Evolutionary conservation across 176 grass and related monocot genomes (phyloP), one percentile per base, ranked within the genome.

Genomic region (Rhynchospora tenuis): DNA sequence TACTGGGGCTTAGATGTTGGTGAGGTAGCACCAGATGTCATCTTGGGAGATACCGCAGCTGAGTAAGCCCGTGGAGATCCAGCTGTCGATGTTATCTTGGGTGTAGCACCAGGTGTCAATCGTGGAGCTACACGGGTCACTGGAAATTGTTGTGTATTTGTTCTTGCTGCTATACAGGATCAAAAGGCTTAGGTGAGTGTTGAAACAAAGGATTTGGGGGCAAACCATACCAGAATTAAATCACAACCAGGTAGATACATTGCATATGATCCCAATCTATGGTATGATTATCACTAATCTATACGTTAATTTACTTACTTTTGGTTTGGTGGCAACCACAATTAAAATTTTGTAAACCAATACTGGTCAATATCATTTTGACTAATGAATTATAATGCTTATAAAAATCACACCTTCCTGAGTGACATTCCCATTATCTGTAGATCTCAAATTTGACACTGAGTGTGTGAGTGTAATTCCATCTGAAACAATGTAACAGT

Each of bases 11-110:
- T 90, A 43, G 73, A 24, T 26, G 28, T 80, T 79, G 88, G 88
- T 22, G 96, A 95, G 59, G 76, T 86, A 56, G 89, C 86, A 28
- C 89, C 82, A 64, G 94, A 92, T 24, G 87, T 29, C 84, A 88
- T 71, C 54, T 98, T 94, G 6, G 95, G 95, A 20, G 92, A 89
- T 66, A 84, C 76, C 13, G 84, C 84, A 6, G 78, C 65, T 70
- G 90, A 92, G 44, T 86, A 87, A 44, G 87, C 73, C 73, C 86
- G 77, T 2, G 90, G 84, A 6, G 93, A 90, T 65, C 84, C 85
- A 66, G 45, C 79, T 16, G 89, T 80, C 9, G 92, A 90, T 79
- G 84, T 95, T 74, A 84, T 85, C 59, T 93, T 95, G 9, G 85
- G 73, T 26, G 86, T 87, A 3, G 86, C 57, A 67, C 86, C 89